These are phyloP conservation scores for Hypoxylon rickii DNA, from an alignment of 495 filamentous ascomycete species.

Conservation along the genomic window DNA sequence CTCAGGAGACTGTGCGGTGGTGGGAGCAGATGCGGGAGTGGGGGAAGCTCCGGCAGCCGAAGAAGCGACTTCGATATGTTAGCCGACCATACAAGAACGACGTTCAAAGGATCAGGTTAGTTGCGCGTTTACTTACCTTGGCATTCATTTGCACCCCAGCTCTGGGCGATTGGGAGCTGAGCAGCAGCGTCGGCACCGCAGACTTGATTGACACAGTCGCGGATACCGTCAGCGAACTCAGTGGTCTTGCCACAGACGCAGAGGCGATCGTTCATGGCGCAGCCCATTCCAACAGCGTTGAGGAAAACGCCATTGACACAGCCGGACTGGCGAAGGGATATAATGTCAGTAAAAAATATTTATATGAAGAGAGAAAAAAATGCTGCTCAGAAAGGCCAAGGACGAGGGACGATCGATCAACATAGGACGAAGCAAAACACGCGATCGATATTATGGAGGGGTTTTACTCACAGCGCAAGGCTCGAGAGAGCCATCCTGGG, in stretches of 20 bases:
- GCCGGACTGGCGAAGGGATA: constrained; percentile 21
- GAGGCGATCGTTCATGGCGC: constrained; percentile 26
- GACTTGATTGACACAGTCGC: constrained; percentile 31
- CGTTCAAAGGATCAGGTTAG: background rate
- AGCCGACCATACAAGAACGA: too few species aligned
- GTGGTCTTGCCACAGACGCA: constrained; percentile 34
- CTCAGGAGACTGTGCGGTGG: too few species aligned
- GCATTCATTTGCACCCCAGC: constrained; percentile 37
- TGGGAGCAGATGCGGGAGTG: too few species aligned
- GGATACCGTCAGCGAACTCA: constrained; percentile 31
- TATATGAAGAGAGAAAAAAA: too few species aligned
- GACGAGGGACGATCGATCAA: background rate
- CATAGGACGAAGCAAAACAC: background rate
- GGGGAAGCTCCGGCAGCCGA: too few species aligned
- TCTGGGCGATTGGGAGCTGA: constrained; percentile 25
- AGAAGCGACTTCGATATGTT: background rate
- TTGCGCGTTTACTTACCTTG: constrained; percentile 39
- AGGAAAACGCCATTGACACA: constrained; percentile 37
- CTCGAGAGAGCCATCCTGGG: constrained; percentile 12
- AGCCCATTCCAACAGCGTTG: constrained; percentile 27
- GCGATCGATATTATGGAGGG: background rate
- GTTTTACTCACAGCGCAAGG: constrained; percentile 27
- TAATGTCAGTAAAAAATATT: constrained; percentile 12
- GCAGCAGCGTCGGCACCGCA: constrained; percentile 19
- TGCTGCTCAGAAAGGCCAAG: background rate